Conservation (phyloP, 1,139 yeast genomes). For the Sugiyamaella sp. region DNA sequence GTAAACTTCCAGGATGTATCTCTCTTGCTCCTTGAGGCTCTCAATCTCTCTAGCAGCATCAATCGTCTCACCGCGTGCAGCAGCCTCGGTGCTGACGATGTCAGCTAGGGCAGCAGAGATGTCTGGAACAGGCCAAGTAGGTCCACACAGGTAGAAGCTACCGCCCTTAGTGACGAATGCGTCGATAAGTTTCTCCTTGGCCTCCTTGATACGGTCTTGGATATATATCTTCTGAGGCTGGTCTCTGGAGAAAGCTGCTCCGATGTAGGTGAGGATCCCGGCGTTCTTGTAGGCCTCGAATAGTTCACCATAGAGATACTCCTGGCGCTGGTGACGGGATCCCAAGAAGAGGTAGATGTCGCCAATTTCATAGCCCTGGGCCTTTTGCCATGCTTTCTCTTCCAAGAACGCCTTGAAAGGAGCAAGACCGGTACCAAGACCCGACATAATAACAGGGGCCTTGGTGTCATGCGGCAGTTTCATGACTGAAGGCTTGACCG, state of each 20-base stretch:
- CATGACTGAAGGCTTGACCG: slow-evolving; percentile 97
- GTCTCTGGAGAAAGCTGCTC: slow-evolving; percentile 98
- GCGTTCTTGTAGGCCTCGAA: slow-evolving; percentile 97
- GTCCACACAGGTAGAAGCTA: slow-evolving; percentile 95
- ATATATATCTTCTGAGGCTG: slow-evolving; percentile 94
- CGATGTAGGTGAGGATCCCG: slow-evolving; percentile 89
- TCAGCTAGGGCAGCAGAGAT: slow-evolving; percentile 89
- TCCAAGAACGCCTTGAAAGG: slow-evolving; percentile 98
- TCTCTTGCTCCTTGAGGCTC: slow-evolving; percentile 88
- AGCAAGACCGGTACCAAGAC: slow-evolving; percentile 97
- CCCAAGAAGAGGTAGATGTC: slow-evolving; percentile 88
- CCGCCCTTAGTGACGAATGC: slow-evolving; percentile 82
- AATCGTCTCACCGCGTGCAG: slow-evolving; percentile 62
- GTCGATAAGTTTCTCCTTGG: slow-evolving; percentile 68
- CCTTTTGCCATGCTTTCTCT: slow-evolving; percentile 91
- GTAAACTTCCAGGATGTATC: slow-evolving; percentile 93
- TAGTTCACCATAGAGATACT: slow-evolving; percentile 92
- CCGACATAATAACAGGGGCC: slow-evolving; percentile 95
- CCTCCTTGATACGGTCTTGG: slow-evolving; percentile 88
- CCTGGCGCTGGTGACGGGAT: slow-evolving; percentile 94
- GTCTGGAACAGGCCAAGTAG: slow-evolving; percentile 99
- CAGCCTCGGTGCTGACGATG: slow-evolving; percentile 73
- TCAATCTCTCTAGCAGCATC: slow-evolving; percentile 83
- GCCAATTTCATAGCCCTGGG: slow-evolving; percentile 88
- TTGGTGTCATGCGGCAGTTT: slow-evolving; percentile 84